A percentile compares a stretch with the other conserved stretches of the same genome.
Evolutionary conservation across 257 asterid genomes (phyloP).

Genomic region (Nicotiana tabacum): DNA sequence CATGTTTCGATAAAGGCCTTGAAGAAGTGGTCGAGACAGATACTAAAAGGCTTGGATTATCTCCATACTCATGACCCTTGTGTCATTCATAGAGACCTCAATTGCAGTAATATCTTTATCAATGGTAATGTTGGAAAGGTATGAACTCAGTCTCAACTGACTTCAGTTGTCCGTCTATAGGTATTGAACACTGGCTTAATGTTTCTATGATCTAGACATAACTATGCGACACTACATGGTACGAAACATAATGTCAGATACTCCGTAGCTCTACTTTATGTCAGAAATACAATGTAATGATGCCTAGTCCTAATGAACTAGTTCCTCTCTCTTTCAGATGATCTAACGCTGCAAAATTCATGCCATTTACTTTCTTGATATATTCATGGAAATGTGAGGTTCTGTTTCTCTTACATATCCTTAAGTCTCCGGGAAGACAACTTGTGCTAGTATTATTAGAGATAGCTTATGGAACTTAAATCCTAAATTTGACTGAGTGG

Average conservation of each 20-base stretch:
- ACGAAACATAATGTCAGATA: background rate
- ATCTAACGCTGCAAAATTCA: background rate
- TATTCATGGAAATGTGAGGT: background rate
- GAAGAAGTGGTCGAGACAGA: conserved; percentile 25
- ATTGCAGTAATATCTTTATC: conserved; percentile 29
- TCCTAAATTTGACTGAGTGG: background rate
- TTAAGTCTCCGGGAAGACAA: background rate
- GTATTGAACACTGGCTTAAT: background rate
- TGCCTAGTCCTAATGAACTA: background rate
- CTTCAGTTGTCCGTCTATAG: too few species aligned
- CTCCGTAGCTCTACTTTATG: background rate
- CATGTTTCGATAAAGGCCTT: conserved; percentile 20
- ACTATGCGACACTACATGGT: background rate
- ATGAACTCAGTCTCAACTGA: background rate
- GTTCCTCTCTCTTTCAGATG: background rate
- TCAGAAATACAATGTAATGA: background rate
- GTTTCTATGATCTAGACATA: background rate
- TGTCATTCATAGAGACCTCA: conserved; percentile 27
- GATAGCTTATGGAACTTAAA: background rate
- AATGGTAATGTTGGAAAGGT: conserved; percentile 31
- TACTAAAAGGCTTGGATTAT: conserved; percentile 24
- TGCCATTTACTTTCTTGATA: background rate
- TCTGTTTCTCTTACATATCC: background rate
- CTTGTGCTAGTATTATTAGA: background rate
- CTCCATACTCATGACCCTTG: conserved; percentile 29